These are phyloP conservation scores for Kluyveromyces siamensis DNA, from an alignment of 805 yeast species.

Conservation along the genomic window DNA sequence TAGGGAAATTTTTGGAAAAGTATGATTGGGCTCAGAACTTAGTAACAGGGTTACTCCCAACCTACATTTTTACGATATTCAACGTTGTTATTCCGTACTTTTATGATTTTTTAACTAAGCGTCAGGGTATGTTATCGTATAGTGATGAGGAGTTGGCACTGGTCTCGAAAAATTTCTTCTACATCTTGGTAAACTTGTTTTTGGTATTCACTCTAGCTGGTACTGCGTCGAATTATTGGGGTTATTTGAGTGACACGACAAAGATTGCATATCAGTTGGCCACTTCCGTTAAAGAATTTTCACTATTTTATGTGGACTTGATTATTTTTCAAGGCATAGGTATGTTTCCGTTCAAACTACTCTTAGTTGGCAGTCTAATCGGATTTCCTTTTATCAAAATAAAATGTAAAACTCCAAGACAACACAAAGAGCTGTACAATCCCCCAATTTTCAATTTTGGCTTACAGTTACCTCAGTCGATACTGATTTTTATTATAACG, in stretches of 20 bases:
- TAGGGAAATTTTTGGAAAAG: constrained; percentile 57
- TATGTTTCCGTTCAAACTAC: constrained; percentile 79
- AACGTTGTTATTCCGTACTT: constrained; percentile 79
- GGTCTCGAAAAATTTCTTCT: constrained; percentile 88
- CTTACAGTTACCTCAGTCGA: constrained; percentile 82
- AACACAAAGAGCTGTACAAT: constrained; percentile 60
- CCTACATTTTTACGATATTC: constrained; percentile 79
- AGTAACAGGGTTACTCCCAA: constrained; percentile 85
- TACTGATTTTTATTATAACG: constrained; percentile 75
- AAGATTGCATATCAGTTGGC: constrained; percentile 84
- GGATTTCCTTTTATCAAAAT: constrained; percentile 61
- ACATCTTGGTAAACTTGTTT: constrained; percentile 87
- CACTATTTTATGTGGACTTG: constrained; percentile 85
- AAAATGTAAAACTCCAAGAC: constrained; percentile 74
- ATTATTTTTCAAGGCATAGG: constrained; percentile 77
- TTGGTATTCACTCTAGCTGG: constrained; percentile 91
- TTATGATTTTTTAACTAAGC: constrained; percentile 71
- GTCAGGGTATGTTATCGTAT: constrained; percentile 84
- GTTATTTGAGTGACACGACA: constrained; percentile 78
- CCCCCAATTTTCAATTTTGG: constrained; percentile 95
- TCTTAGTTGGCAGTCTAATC: constrained; percentile 69
- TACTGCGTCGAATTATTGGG: constrained; percentile 76
- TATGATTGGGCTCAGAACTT: constrained; percentile 67
- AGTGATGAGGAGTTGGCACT: constrained; percentile 89
- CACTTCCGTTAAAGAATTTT: constrained; percentile 64